Base-by-base conservation (phyloP, 768 basidiomycete genomes). In the Leccinum barrowsii region DNA sequence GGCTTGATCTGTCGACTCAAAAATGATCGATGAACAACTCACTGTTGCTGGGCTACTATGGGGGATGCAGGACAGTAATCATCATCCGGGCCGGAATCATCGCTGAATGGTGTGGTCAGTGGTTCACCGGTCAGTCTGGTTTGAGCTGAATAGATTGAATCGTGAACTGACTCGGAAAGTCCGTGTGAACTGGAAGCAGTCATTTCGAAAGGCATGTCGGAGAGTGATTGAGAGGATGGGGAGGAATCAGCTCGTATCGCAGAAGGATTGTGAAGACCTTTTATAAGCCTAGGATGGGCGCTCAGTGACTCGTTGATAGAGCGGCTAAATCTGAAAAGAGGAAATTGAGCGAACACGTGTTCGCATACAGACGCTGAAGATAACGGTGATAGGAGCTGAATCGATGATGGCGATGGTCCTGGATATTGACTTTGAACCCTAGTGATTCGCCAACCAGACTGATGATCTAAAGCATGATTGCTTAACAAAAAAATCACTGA, bases 201-300 rank as follows among this genome's bases (percentile, higher is more conserved):
- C 61, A 56, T 63, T 49, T 28, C 19, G 37, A 22, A 35, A 44
- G 17, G 6, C 10, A 24, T 5, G 8, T 5, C 6, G 1, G 12
- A 49, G 21, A 19, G 34, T 26, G 7, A 10, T 19, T 2, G 5
- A 21, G 13, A 8, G 49, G 17, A 3, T 12, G 42, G 7, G 24
- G 52, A 12, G 15, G 28, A 28, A 34, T 34, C 13, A 34, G 5
- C n/a, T 10, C 10, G 6, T 4, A 10, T 26, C 26, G 26, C 26
- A 0, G 2, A 44, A 5, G 21, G 6, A 1, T 32, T 26, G 60
- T 34, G 28, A 37, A 66, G n/a, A 37, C 3, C 52, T 40, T 61
- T 59, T 70, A 65, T 58, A 24, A 62, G 58, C 55, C 34, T 19
- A 70, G 34, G 66, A 59, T 21, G 17, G 12, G 15, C 5, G 22